A percentile compares a stretch with the other conserved stretches of the same genome.
These are phyloP conservation scores for Fraxinus pennsylvanica DNA, from an alignment of 257 asterid species.

Conservation along the genomic window DNA sequence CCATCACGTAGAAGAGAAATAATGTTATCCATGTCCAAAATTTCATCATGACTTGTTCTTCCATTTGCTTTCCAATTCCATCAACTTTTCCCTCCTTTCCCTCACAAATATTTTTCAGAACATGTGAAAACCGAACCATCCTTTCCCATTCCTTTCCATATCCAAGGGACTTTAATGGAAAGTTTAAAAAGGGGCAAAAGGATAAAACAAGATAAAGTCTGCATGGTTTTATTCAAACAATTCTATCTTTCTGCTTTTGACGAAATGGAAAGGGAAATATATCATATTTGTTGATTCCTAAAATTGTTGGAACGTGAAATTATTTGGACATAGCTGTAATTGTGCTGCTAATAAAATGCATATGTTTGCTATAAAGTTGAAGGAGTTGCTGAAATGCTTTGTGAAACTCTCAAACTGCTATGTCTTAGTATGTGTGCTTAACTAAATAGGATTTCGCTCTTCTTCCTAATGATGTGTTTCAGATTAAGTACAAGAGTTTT, in stretches of 20 bases:
- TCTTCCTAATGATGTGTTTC: constrained; percentile 32
- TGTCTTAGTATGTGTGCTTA: constrained; percentile 5
- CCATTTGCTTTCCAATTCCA: neutral
- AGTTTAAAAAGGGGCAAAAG: neutral
- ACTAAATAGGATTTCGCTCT: neutral
- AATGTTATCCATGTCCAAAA: neutral
- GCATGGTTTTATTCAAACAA: neutral
- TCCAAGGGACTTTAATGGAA: neutral
- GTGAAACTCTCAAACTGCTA: neutral
- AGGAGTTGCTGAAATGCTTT: constrained; percentile 8
- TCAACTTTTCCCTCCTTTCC: neutral
- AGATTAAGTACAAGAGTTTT: constrained; percentile 90
- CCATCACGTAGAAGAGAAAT: neutral
- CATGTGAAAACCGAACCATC: neutral
- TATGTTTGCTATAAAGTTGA: constrained; percentile 10
- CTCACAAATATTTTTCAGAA: neutral
- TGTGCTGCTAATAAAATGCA: constrained; percentile 13
- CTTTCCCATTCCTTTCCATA: neutral
- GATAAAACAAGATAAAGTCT: neutral
- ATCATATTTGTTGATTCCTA: neutral
- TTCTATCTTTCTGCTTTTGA: neutral
- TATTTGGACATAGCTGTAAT: neutral
- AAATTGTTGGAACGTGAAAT: neutral
- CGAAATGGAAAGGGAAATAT: no score
- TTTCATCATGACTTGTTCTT: neutral